Base-by-base conservation (phyloP, 306 rosid species). In the Pterocarpus santalinus region DNA sequence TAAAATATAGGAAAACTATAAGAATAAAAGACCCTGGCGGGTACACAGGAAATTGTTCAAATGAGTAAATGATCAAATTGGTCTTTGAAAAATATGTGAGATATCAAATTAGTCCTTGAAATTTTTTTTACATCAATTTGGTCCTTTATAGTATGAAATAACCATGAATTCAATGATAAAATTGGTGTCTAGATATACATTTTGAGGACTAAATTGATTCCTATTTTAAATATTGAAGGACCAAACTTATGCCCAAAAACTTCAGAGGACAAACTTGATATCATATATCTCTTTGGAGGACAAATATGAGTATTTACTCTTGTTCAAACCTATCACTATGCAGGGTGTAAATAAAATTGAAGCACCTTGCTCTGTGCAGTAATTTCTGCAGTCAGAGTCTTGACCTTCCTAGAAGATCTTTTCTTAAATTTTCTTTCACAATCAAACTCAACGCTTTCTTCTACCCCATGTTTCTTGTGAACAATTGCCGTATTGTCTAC, bases 281-380 rank as follows among this genome's bases (percentile, higher is more conserved):
- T 39, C 43, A 39, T 3, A 6, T 3, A 39, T 39, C 0, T 39
- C 43, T 39, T 39, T 3, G 43, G 43, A 3, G 43, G 43, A 6
- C 4, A 39, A 39, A 39, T 39, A 39, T 39, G 4, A 39, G 43
- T 39, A 39, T 39, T 39, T 39, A 39, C 43, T 39, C 43, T 39
- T 39, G 30, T 12, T 7, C 36, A 79, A 56, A 58, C 32, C 15
- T 17, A 16, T 34, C 55, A 47, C 64, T 3, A 12, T 49, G 56
- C 13, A 66, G 13, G 73, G 13, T 22, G 70, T 11, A 35, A 22
- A 49, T 69, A 78, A 74, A 43, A 8, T 44, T 63, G 55, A 60
- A 60, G 22, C 58, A 87, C 94, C 88, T 91, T 87, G 90, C 87
- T 89, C 78, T 85, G 47, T 39, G 87, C 85, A 62, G 73, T 71